A percentile compares a stretch with the other conserved stretches of the same genome.
phyloP scores from a whole-genome alignment of 2,329 filamentous ascomycete genomes.

The Remersonia thermophila region DNA sequence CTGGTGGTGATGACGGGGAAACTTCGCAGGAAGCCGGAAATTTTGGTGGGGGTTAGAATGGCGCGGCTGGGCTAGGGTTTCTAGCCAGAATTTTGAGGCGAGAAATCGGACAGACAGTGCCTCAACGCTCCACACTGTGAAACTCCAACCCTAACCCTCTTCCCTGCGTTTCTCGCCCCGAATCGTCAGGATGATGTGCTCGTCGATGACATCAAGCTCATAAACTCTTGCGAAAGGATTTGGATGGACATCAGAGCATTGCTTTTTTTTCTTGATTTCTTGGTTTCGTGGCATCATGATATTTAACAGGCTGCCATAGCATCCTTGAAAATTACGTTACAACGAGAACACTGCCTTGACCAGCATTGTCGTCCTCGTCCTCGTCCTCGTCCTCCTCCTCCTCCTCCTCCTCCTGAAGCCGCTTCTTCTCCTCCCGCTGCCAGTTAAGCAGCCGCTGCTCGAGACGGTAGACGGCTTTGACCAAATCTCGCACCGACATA shows the following conservation, averaged over 20 bases:
- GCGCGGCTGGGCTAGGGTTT: conserved; percentile 13
- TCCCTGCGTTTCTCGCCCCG: too few species aligned
- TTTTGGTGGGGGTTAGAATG: conserved; percentile 29
- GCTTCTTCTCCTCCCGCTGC: conserved; percentile 19
- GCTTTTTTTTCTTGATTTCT: too few species aligned
- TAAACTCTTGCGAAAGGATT: too few species aligned
- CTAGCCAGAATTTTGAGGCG: conserved; percentile 12
- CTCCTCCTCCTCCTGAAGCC: conserved; percentile 39
- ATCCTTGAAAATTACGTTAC: too few species aligned
- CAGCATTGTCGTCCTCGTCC: too few species aligned
- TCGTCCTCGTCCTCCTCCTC: neutral
- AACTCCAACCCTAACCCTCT: conserved; percentile 6
- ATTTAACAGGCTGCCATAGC: too few species aligned
- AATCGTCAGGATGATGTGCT: too few species aligned
- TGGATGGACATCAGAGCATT: too few species aligned
- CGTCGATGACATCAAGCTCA: too few species aligned
- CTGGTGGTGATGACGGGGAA: conserved; percentile 27
- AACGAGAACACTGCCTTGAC: too few species aligned
- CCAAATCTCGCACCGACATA: conserved; percentile 23
- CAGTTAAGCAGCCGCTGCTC: conserved; percentile 26
- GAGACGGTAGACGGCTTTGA: conserved; percentile 25
- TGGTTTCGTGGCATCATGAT: too few species aligned
- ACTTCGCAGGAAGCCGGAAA: conserved; percentile 23
- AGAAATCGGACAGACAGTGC: conserved; percentile 1
- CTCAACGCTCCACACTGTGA: neutral